Base-by-base conservation (phyloP, 2,329 filamentous ascomycete species). In the Teratosphaeria epicoccoides region DNA sequence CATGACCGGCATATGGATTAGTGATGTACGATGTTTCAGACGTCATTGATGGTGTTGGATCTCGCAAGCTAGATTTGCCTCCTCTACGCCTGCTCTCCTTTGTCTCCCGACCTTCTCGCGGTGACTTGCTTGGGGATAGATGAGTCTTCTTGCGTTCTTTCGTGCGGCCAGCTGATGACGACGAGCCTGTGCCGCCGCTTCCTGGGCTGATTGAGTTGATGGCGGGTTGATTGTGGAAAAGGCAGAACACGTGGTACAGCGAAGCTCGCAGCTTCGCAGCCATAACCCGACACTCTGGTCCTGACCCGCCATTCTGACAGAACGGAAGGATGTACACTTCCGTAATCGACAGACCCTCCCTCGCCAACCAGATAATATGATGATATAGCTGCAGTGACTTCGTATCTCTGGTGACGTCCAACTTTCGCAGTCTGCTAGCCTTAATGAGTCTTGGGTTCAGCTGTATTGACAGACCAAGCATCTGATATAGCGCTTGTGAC, bases 171-270 rank as follows among this genome's bases (percentile, higher is more conserved):
- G 51, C 60, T 37, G 61, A 63, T 11, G 58, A 59, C 9, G 63
- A 56, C 37, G 57, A 63, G 6, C 51, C 55, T 10, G 58, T 58
- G 12, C 54, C 55, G 28, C 49, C 54, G 23, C 64, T 62, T 4
- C 61, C 54, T 14, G 59, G 55, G 37, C 81, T 76, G 28, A 66
- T 55, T 29, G 77, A 73, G 44, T 83, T 84, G 52, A 95, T 80
- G 0, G 85, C 78, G 0, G 91, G 91, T 49, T 88, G 82, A 70
- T 96, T 96, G 73, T 96, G 88, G 66, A 96, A 97, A 11, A 97
- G 79, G 50, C 95, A 93, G 68, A 95, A 95, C 59, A 98, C 88
- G 71, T 98, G 91, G 62, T 94, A 93, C 66, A 97, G 95, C 20
- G 88, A 95, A 14, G 93, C 93, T 54, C 88, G 84, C 12, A 98